Evolutionary conservation across 2,329 filamentous ascomycete genomes (phyloP).

Genomic region (Fusarium torulosum): DNA sequence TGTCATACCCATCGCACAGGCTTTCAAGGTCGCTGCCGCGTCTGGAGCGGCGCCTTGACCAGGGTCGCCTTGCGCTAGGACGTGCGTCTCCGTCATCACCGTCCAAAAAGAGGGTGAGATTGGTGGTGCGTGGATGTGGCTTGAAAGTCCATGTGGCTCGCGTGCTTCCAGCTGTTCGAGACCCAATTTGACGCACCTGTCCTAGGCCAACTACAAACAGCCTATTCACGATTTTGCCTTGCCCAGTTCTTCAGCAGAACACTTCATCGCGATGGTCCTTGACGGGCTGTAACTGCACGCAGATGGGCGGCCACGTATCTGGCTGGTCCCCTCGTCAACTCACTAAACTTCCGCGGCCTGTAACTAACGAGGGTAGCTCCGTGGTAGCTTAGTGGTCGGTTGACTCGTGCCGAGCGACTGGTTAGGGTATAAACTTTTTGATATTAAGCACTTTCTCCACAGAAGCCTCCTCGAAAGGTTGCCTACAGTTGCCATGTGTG

Average conservation of each 20-base stretch:
- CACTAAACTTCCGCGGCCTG: neutral
- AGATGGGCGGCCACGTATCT: neutral
- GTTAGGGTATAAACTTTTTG: constrained; percentile 13
- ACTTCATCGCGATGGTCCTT: constrained; percentile 9
- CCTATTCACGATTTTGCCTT: constrained; percentile 18
- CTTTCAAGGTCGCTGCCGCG: constrained; percentile 16
- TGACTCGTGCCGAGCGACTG: constrained; percentile 12
- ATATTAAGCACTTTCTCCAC: constrained; percentile 12
- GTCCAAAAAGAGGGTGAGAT: constrained; percentile 12
- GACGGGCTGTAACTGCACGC: neutral
- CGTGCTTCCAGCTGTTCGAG: constrained; percentile 24
- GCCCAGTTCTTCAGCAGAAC: neutral
- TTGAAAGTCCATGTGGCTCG: constrained; percentile 34
- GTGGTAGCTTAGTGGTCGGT: neutral
- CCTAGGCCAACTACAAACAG: constrained; percentile 19
- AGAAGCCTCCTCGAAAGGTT: neutral
- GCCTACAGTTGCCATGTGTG: constrained; percentile 17
- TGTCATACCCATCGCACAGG: constrained; percentile 25
- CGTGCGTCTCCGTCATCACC: constrained; percentile 31
- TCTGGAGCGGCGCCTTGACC: constrained; percentile 6
- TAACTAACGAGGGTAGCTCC: neutral
- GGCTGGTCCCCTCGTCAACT: constrained; percentile 11
- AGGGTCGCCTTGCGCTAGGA: constrained; percentile 26
- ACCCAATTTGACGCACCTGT: constrained; percentile 1
- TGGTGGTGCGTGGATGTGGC: constrained; percentile 17